A percentile compares a stretch with the other conserved stretches of the same genome.
These are phyloP conservation scores for Podila minutissima DNA, from an alignment of 192 early-diverging fungal species.

Conservation along the genomic window DNA sequence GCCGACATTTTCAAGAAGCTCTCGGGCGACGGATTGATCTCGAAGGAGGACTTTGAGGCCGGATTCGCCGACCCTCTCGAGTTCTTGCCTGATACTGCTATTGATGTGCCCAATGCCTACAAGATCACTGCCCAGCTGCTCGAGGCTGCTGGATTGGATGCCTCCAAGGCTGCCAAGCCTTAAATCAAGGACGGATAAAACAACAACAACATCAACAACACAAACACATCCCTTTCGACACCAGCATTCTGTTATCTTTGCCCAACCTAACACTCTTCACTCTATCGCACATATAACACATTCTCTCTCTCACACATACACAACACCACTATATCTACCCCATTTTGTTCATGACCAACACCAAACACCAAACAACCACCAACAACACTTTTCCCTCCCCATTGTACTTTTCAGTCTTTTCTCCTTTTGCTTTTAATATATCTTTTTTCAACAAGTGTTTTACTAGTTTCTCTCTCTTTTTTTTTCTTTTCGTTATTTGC, in stretches of 20 bases:
- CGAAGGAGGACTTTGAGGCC: slow-evolving; percentile 58
- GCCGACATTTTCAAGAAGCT: slow-evolving; percentile 66
- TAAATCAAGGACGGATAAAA: not conserved
- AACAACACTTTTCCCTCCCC: not conserved
- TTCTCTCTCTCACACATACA: too few species aligned
- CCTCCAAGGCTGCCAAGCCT: slow-evolving; percentile 24
- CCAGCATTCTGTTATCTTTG: not conserved
- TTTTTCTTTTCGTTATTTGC: too few species aligned
- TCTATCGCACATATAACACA: not conserved
- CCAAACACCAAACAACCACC: too few species aligned
- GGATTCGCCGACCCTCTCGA: slow-evolving; percentile 66
- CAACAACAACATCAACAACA: not conserved
- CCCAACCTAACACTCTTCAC: not conserved
- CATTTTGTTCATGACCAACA: too few species aligned
- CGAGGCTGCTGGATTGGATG: slow-evolving; percentile 58
- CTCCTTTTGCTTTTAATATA: too few species aligned
- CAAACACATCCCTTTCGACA: not conserved
- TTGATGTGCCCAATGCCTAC: slow-evolving; percentile 77
- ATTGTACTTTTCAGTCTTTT: too few species aligned
- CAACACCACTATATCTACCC: too few species aligned
- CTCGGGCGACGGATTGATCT: slow-evolving; percentile 51
- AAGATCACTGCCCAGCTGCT: slow-evolving; percentile 72
- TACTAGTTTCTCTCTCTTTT: too few species aligned
- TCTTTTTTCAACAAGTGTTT: too few species aligned
- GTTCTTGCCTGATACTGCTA: slow-evolving; percentile 74